A percentile compares a stretch with the other conserved stretches of the same genome.
These are phyloP conservation scores for Piper betle DNA, from an alignment of 164 flowering plant species.

Conservation along the genomic window DNA sequence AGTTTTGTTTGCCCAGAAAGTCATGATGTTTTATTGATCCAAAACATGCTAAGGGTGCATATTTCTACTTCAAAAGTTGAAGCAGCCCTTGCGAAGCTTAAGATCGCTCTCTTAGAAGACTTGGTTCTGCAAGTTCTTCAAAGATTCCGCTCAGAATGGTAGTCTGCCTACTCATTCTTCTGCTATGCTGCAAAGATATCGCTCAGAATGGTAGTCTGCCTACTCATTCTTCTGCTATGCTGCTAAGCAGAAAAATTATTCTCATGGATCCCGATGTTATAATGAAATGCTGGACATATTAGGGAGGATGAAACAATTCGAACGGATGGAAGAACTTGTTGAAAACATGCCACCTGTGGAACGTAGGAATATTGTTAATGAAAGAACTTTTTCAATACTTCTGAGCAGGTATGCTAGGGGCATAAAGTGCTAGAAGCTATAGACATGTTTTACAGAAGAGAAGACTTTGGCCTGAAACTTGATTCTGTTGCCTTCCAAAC, in stretches of 20 bases:
- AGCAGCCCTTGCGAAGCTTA: constrained; percentile 26
- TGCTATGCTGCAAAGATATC: too few species aligned
- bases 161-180: constrained; percentile 52
- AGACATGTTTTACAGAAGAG: constrained; percentile 37
- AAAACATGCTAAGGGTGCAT: constrained; percentile 32
- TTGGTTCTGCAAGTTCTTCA: constrained; percentile 51
- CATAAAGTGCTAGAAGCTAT: constrained; percentile 64
- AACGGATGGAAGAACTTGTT: constrained; percentile 44
- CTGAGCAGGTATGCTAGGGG: constrained; percentile 58
- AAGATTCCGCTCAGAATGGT: constrained; percentile 65
- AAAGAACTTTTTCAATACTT: constrained; percentile 40
- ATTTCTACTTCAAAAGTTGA: constrained; percentile 21
- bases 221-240: too few species aligned
- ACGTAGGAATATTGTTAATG: constrained; percentile 20
- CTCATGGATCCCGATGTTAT: constrained; percentile 27
- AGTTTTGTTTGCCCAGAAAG: neutral
- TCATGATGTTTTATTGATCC: constrained; percentile 25
- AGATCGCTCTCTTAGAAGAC: constrained; percentile 29
- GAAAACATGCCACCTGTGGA: constrained; percentile 55
- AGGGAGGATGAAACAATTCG: constrained; percentile 52
- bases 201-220: too few species aligned
- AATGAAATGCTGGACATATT: constrained; percentile 68
- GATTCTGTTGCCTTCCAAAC: constrained; percentile 56
- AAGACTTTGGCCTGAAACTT: constrained; percentile 37
- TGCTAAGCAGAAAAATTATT: constrained; percentile 11